These are phyloP conservation scores for Penicillium sp. DNA, from an alignment of 2,329 filamentous ascomycete species.

Conservation along the genomic window DNA sequence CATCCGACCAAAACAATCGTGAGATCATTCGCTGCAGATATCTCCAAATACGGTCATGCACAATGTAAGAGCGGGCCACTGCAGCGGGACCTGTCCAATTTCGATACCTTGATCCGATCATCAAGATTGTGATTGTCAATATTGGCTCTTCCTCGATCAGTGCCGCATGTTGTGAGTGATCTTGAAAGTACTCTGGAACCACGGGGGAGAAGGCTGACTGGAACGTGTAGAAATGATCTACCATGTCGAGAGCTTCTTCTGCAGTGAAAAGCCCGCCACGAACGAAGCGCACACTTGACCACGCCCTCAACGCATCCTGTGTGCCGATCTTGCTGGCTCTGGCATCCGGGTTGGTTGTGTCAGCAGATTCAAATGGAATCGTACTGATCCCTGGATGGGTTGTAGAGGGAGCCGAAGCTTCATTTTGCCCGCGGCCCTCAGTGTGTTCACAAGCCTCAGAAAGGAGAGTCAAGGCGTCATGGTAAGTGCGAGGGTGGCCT, in stretches of 20 bases:
- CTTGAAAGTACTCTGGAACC: conserved; percentile 77
- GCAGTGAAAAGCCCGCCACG: conserved; percentile 90
- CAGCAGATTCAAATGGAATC: not conserved
- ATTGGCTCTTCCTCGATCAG: conserved; percentile 83
- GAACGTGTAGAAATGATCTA: conserved; percentile 87
- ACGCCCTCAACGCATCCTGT: conserved; percentile 69
- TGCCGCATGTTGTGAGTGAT: conserved; percentile 70
- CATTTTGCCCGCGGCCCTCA: not conserved
- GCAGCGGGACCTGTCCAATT: conserved; percentile 71
- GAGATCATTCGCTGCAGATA: conserved; percentile 87
- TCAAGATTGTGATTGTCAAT: conserved; percentile 78
- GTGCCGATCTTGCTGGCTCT: not conserved
- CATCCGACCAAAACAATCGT: conserved; percentile 86
- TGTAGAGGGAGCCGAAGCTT: not conserved
- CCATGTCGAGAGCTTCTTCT: conserved; percentile 80
- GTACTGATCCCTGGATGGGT: not conserved
- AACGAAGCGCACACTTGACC: conserved; percentile 85
- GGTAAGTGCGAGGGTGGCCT: conserved; percentile 15
- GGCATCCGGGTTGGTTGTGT: not conserved
- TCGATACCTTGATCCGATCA: conserved; percentile 79
- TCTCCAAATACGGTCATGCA: conserved; percentile 86
- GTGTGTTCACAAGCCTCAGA: conserved; percentile 9
- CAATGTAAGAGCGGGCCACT: conserved; percentile 74
- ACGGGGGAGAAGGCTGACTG: conserved; percentile 84
- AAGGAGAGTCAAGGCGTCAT: conserved; percentile 16